Evolutionary conservation across 805 yeast genomes (phyloP), one percentile per base, ranked within the genome.

Genomic region (Cyberlindnera mycetangii): DNA sequence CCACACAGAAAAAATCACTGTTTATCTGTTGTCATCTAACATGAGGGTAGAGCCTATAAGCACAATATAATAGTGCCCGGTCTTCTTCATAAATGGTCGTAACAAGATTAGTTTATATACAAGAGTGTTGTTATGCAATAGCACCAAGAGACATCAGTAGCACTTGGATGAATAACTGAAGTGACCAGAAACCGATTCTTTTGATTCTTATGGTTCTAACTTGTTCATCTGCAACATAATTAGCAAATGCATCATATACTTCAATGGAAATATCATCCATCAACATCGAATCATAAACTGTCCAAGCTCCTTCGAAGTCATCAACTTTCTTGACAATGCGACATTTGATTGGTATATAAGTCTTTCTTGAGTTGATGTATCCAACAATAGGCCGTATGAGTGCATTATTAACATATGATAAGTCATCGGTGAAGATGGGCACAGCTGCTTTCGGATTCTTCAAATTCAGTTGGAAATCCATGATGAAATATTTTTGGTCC

Each of bases 251-350:
- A 53, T 89, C 89, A 64, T 92, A 92, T 5, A 92, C 93, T 53
- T 88, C 95, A 24, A 82, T 82, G 22, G 93, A 84, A 40, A 93
- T 72, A 59, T 92, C 97, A 59, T 86, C 93, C 96, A 92, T 89
- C 48, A 93, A 70, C 41, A 84, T 71, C 21, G 93, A 84, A 61
- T 93, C 99, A 64, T 89, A 93, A 3, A 89, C 73, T 1, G 99
- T 92, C 99, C 99, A 93, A 7, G 96, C 79, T 0, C 99, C 99
- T 56, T 87, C 89, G 62, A 93, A 93, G 59, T 93, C 99, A 21
- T 72, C 69, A 18, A 89, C 66, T 36, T 79, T 76, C 60, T 93
- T 93, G 27, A 84, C 83, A 8, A 93, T 81, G 4, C 89, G 78
- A 59, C 96, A 88, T 49, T 81, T 74, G 47, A 92, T 81, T 35